Evolutionary conservation across 768 basidiomycete genomes (phyloP).

Genomic region (Mycena rosella): DNA sequence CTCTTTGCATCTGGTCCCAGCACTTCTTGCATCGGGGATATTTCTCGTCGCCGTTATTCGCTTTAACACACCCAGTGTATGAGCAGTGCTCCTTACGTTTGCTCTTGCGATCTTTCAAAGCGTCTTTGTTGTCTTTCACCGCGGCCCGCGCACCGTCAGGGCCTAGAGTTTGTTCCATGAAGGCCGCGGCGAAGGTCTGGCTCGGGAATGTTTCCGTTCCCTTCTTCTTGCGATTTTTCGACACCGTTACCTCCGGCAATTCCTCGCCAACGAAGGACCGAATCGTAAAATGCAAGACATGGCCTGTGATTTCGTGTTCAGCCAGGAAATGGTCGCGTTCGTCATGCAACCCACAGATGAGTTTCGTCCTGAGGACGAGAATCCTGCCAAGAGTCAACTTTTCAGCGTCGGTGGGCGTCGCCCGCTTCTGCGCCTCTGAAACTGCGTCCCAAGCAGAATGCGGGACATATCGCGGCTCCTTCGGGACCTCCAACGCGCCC

Average conservation of each 20-base stretch:
- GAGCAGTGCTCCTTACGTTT: slow-evolving; percentile 22
- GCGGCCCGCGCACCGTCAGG: slow-evolving; percentile 16
- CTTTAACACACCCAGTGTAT: slow-evolving; percentile 10
- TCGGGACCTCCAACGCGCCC: slow-evolving; percentile 3
- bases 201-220: not conserved
- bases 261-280: slow-evolving; percentile 16
- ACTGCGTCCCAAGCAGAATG: slow-evolving; percentile 30
- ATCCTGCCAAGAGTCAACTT: slow-evolving; percentile 26
- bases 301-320: slow-evolving; percentile 1
- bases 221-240: slow-evolving; percentile 18
- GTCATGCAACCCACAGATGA: slow-evolving; percentile 29
- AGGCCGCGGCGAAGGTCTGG: not conserved
- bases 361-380: slow-evolving; percentile 32
- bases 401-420: slow-evolving; percentile 19
- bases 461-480: slow-evolving; percentile 31
- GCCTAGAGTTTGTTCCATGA: slow-evolving; percentile 9
- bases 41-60: slow-evolving; percentile 13
- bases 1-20: slow-evolving; percentile 21
- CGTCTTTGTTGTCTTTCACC: slow-evolving; percentile 24
- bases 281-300: slow-evolving; percentile 3
- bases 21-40: slow-evolving; percentile 34
- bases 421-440: not conserved
- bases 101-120: slow-evolving; percentile 24
- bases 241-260: slow-evolving; percentile 4
- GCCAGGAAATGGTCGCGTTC: not conserved